These are phyloP conservation scores for Fusarium metavorans DNA, from an alignment of 2,329 filamentous ascomycete species.

Conservation along the genomic window DNA sequence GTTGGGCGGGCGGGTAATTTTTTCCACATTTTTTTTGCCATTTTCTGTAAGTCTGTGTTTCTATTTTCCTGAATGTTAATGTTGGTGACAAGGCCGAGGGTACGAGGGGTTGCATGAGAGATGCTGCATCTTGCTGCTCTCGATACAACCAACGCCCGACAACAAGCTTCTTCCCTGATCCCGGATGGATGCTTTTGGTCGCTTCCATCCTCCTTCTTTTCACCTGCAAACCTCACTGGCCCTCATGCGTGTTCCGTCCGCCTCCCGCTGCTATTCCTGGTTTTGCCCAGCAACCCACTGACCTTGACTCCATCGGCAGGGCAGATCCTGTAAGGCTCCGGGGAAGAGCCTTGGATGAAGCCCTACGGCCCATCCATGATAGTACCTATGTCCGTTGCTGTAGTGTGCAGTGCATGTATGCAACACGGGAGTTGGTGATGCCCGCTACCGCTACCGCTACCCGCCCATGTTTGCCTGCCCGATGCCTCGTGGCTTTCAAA, in stretches of 20 bases:
- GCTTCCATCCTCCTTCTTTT: slow-evolving; percentile 19
- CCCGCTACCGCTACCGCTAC: neutral
- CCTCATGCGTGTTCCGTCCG: slow-evolving; percentile 22
- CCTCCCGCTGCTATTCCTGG: slow-evolving; percentile 36
- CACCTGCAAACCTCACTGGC: slow-evolving; percentile 33
- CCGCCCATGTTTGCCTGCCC: neutral
- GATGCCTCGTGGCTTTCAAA: slow-evolving; percentile 24
- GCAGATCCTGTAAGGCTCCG: slow-evolving; percentile 14
- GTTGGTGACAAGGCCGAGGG: slow-evolving; percentile 15
- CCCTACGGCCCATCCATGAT: slow-evolving; percentile 17
- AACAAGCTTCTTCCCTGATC: slow-evolving; percentile 33
- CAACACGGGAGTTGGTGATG: slow-evolving; percentile 19
- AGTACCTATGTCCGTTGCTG: neutral
- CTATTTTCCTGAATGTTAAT: neutral
- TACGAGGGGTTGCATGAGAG: slow-evolving; percentile 11
- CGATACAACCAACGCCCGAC: slow-evolving; percentile 15
- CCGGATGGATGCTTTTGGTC: slow-evolving; percentile 19
- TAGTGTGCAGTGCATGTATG: slow-evolving; percentile 7
- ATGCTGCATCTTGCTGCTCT: slow-evolving; percentile 13
- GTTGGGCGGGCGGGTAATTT: neutral
- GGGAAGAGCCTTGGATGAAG: slow-evolving; percentile 27
- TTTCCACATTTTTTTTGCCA: neutral
- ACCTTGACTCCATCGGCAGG: slow-evolving; percentile 13
- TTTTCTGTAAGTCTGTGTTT: neutral
- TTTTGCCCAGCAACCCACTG: slow-evolving; percentile 18